Evolutionary conservation across 2,329 filamentous ascomycete species (phyloP).

Genomic region (Proliferodiscus dingleyae): DNA sequence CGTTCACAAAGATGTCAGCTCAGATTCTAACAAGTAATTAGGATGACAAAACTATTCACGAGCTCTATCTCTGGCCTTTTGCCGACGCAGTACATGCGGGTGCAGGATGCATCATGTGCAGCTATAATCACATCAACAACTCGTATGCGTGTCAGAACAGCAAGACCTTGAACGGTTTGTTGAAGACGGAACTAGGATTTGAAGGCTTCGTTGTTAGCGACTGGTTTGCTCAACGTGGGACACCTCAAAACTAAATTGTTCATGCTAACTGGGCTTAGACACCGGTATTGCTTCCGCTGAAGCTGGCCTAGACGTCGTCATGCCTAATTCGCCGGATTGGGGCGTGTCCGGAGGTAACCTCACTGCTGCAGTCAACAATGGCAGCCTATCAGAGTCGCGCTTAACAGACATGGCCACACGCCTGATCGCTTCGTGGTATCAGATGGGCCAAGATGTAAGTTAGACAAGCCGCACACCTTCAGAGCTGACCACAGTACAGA

Average conservation of each 20-base stretch:
- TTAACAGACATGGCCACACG: slow-evolving; percentile 59
- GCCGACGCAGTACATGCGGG: slow-evolving; percentile 72
- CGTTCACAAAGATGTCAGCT: too few species aligned
- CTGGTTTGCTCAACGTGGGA: slow-evolving; percentile 67
- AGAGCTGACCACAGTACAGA: slow-evolving; percentile 8
- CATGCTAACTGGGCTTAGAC: slow-evolving; percentile 31
- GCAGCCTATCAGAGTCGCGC: slow-evolving; percentile 49
- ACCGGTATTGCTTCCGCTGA: slow-evolving; percentile 72
- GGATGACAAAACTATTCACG: slow-evolving; percentile 70
- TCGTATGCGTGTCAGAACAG: slow-evolving; percentile 68
- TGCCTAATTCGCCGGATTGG: slow-evolving; percentile 21
- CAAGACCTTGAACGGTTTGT: slow-evolving; percentile 71
- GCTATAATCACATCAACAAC: slow-evolving; percentile 69
- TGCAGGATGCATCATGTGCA: slow-evolving; percentile 76
- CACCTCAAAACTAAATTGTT: background rate
- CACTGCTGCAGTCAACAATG: slow-evolving; percentile 53
- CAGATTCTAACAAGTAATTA: too few species aligned
- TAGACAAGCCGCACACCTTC: background rate
- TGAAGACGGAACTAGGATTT: slow-evolving; percentile 82
- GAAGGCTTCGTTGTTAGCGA: slow-evolving; percentile 82
- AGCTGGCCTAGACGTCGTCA: slow-evolving; percentile 69
- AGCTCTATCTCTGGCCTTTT: slow-evolving; percentile 83
- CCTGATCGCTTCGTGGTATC: slow-evolving; percentile 53
- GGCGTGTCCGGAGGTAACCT: slow-evolving; percentile 32
- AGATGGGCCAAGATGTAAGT: slow-evolving; percentile 50